Conservation (phyloP, 2,329 filamentous ascomycete genomes). For the Diaporthe caulivora region DNA sequence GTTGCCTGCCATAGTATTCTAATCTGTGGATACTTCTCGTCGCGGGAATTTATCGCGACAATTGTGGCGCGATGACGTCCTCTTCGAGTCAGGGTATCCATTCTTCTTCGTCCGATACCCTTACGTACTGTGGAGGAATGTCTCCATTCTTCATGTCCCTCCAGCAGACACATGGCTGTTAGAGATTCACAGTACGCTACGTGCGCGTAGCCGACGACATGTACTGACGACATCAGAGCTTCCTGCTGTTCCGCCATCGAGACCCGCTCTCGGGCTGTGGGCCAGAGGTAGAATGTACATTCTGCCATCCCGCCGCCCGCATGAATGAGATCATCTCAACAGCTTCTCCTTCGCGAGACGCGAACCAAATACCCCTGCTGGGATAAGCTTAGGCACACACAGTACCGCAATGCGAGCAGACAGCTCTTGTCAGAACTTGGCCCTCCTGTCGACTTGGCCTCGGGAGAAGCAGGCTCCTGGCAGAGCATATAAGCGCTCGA, state of each 20-base stretch:
- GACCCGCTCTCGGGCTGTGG: background rate
- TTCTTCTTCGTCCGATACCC: conserved; percentile 1
- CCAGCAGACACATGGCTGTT: conserved; percentile 25
- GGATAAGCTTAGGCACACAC: conserved; percentile 1
- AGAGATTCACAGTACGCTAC: conserved; percentile 4
- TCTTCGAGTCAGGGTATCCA: conserved; percentile 38
- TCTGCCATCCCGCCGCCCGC: background rate
- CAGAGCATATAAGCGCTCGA: conserved; percentile 35
- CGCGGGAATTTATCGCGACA: conserved; percentile 39
- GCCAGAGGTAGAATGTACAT: conserved; percentile 34
- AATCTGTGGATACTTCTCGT: conserved; percentile 30
- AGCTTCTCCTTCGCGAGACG: conserved; percentile 19
- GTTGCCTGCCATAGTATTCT: conserved; percentile 17
- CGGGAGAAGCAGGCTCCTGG: conserved; percentile 15
- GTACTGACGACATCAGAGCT: conserved; percentile 34
- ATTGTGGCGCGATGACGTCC: conserved; percentile 41
- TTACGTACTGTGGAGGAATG: conserved; percentile 18
- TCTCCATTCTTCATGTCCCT: conserved; percentile 28
- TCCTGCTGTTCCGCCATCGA: background rate
- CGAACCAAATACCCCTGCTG: conserved; percentile 13
- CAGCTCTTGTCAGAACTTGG: conserved; percentile 22
- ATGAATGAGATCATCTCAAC: conserved; percentile 34
- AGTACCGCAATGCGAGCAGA: conserved; percentile 28
- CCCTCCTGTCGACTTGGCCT: background rate
- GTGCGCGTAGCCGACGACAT: conserved; percentile 2